These are phyloP conservation scores for Crucibulum laeve DNA, from an alignment of 768 basidiomycete species.

Conservation along the genomic window DNA sequence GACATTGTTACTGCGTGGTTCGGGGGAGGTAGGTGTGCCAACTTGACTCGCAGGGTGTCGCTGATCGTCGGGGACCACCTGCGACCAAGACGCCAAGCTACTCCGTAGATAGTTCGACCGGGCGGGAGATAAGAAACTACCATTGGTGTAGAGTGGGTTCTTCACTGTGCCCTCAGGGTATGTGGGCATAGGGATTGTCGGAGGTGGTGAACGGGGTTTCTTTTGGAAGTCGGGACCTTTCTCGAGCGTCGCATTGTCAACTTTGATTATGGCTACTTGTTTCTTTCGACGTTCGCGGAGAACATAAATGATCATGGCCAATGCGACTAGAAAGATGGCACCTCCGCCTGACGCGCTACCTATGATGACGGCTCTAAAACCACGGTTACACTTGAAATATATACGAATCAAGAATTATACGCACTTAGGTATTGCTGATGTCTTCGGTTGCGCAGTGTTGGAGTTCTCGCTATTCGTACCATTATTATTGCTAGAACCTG, in stretches of 20 bases:
- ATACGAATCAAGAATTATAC: not conserved
- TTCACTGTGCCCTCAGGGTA: constrained; percentile 13
- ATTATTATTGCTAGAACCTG: not conserved
- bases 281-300: constrained; percentile 35
- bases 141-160: constrained; percentile 31
- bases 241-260: no score
- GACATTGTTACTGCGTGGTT: no score
- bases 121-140: constrained; percentile 22
- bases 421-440: not conserved
- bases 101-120: constrained; percentile 15
- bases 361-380: constrained; percentile 37
- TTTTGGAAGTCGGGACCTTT: no score
- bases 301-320: constrained; percentile 40
- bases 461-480: not conserved
- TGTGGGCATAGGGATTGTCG: constrained; percentile 6
- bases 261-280: no score
- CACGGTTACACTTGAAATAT: not conserved
- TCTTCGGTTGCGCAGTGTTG: not conserved
- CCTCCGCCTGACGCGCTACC: constrained; percentile 39
- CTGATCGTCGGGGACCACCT: constrained; percentile 22
- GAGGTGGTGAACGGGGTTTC: no score
- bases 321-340: constrained; percentile 30
- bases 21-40: constrained; percentile 1
- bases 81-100: constrained; percentile 30
- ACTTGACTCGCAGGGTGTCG: constrained; percentile 6